Percentiles rank a stretch among this genome's conserved stretches.
phyloP scores from a whole-genome alignment of 176 grass and related monocot species.

The Neostapfia colusana region DNA sequence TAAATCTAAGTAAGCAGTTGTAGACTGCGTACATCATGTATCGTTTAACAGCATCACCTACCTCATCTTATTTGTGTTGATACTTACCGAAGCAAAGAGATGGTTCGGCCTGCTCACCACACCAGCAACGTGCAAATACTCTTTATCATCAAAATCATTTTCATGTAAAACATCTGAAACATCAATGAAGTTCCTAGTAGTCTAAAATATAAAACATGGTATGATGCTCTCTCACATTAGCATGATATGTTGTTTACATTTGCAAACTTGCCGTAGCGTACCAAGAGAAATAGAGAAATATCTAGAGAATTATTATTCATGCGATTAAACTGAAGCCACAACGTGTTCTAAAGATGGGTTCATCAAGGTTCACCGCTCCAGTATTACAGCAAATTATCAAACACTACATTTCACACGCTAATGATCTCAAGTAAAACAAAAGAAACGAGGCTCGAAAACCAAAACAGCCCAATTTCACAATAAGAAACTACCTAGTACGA shows the following conservation, averaged over 20 bases:
- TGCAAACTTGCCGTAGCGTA: no score
- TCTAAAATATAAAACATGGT: neutral
- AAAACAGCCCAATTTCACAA: neutral
- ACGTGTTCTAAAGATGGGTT: neutral
- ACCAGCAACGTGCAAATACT: neutral
- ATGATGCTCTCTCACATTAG: neutral
- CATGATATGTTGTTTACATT: neutral
- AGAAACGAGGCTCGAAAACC: neutral
- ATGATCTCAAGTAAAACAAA: neutral
- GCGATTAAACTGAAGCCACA: neutral
- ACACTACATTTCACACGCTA: neutral
- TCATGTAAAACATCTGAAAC: neutral
- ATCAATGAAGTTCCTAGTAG: neutral
- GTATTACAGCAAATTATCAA: neutral
- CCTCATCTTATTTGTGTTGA: no score
- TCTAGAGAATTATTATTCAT: neutral
- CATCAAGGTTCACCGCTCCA: no score
- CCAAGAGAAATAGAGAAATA: no score
- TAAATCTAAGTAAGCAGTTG: no score
- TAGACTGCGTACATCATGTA: no score
- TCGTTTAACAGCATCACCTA: no score
- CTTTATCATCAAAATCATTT: neutral
- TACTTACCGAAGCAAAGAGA: no score
- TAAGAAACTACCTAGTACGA: neutral
- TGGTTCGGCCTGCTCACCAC: no score